A percentile compares a stretch with the other conserved stretches of the same genome.
These are phyloP conservation scores for Petunia axillaris DNA, from an alignment of 257 asterid genomes.

Conservation along the genomic window DNA sequence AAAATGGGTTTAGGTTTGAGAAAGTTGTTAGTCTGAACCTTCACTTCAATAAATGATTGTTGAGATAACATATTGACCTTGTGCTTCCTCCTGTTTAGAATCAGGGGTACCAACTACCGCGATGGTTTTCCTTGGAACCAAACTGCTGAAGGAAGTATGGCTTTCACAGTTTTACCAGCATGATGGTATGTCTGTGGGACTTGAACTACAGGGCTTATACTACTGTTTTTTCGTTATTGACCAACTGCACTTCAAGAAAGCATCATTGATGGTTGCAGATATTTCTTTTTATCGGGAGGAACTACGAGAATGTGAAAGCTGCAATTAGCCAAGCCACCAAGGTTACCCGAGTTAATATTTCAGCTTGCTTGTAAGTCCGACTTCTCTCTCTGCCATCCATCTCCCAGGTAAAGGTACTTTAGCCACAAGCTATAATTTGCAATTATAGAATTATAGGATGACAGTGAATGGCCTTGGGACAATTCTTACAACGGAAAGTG, in stretches of 20 bases:
- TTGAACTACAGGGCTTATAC: background rate
- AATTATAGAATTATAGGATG: background rate
- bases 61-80: background rate
- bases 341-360: background rate
- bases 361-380: background rate
- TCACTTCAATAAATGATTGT: background rate
- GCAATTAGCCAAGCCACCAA: background rate
- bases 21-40: background rate
- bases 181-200: background rate
- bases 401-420: background rate
- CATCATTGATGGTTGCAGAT: background rate
- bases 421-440: background rate
- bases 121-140: background rate
- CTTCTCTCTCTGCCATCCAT: background rate
- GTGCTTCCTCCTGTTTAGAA: slow-evolving; percentile 6
- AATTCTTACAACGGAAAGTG: background rate
- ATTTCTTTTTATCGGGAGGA: background rate
- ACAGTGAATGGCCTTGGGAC: background rate
- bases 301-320: slow-evolving; percentile 6
- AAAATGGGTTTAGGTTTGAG: slow-evolving; percentile 5
- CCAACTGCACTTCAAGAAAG: background rate
- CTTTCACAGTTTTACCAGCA: background rate
- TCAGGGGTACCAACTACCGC: background rate
- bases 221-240: background rate
- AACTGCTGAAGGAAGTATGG: background rate